A percentile compares a stretch with the other conserved stretches of the same genome.
These are phyloP conservation scores for Papiliotrema fonsecae DNA, from an alignment of 1,284 basidiomycete species.

Conservation along the genomic window DNA sequence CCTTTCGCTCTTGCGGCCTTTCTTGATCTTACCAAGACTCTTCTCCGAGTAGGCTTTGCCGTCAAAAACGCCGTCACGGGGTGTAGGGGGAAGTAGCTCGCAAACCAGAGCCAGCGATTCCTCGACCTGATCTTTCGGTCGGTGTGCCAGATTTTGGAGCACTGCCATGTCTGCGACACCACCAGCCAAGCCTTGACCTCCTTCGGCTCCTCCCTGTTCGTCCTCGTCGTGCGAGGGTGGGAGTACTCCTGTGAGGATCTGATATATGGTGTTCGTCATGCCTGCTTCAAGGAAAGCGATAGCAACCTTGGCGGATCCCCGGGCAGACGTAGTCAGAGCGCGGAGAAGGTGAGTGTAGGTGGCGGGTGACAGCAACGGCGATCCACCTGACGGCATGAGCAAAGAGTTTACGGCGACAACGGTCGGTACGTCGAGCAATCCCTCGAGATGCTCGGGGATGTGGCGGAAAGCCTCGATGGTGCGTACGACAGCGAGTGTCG, in stretches of 20 bases:
- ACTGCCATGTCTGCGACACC: constrained; percentile 92
- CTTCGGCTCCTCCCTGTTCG: constrained; percentile 60
- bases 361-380: constrained; percentile 71
- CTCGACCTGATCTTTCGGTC: constrained; percentile 94
- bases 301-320: constrained; percentile 79
- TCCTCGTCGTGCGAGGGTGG: constrained; percentile 59
- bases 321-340: constrained; percentile 75
- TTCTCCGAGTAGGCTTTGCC: constrained; percentile 85
- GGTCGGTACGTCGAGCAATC: constrained; percentile 73
- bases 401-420: constrained; percentile 78
- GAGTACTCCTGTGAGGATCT: constrained; percentile 85
- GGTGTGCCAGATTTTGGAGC: constrained; percentile 92
- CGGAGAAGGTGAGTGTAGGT: constrained; percentile 86
- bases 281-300: constrained; percentile 80
- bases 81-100: constrained; percentile 83
- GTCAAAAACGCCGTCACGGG: constrained; percentile 88
- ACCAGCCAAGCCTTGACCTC: constrained; percentile 67
- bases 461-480: constrained; percentile 85
- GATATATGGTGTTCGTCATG: constrained; percentile 83
- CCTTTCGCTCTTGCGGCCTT: constrained; percentile 20
- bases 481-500: constrained; percentile 85
- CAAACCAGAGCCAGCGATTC: constrained; percentile 81
- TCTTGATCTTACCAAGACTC: constrained; percentile 53
- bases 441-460: constrained; percentile 76
- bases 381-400: constrained; percentile 78